Conservation (phyloP, 345 rosid species). For the Murraya paniculata region DNA sequence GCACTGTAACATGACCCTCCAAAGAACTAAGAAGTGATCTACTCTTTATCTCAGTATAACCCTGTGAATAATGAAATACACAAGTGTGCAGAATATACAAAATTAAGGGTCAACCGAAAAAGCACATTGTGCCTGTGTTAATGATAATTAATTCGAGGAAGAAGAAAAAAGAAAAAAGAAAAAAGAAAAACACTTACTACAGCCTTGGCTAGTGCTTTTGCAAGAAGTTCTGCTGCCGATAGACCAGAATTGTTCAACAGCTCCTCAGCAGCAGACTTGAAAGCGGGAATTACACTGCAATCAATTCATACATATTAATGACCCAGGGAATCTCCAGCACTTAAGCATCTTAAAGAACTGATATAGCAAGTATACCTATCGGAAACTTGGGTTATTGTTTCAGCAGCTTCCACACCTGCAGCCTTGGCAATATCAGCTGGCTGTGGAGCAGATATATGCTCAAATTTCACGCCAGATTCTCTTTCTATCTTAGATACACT, state of each 20-base stretch:
- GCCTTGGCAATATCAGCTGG: slow-evolving; percentile 81
- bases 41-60: slow-evolving; percentile 80
- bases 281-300: slow-evolving; percentile 89
- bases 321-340: background rate
- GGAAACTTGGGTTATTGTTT: slow-evolving; percentile 65
- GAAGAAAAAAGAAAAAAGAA: background rate
- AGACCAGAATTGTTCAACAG: slow-evolving; percentile 65
- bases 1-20: slow-evolving; percentile 84
- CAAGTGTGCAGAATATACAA: background rate
- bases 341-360: background rate
- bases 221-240: slow-evolving; percentile 77
- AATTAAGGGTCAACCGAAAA: background rate
- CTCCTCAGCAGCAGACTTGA: slow-evolving; percentile 75
- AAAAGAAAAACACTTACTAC: slow-evolving; percentile 47
- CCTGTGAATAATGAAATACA: slow-evolving; percentile 43
- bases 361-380: slow-evolving; percentile 58
- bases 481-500: slow-evolving; percentile 67
- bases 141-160: background rate
- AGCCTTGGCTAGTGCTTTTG: slow-evolving; percentile 95
- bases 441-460: slow-evolving; percentile 78
- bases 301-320: background rate
- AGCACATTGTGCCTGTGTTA: background rate
- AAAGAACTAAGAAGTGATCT: slow-evolving; percentile 86
- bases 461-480: slow-evolving; percentile 92
- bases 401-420: slow-evolving; percentile 77